Evolutionary conservation across 352 stramenopile genomes (phyloP).

Genomic region (Thalassiosira ordinaria): DNA sequence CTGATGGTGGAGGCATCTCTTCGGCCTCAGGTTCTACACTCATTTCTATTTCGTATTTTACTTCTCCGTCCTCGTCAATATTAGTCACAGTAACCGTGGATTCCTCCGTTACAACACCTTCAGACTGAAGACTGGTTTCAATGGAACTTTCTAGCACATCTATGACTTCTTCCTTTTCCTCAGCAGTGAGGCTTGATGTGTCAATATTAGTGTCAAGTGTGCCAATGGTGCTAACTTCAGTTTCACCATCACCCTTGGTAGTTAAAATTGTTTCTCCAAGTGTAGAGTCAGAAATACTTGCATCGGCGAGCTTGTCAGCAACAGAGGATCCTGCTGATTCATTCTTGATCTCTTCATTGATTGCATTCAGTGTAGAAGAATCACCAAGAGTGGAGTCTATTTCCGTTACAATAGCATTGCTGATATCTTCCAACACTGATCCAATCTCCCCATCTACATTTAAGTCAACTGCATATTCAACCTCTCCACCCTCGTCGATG

Average conservation of each 20-base stretch:
- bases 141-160: slow-evolving; percentile 15
- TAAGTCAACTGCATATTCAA: slow-evolving; percentile 13
- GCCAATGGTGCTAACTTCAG: not conserved
- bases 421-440: slow-evolving; percentile 1
- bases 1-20: not conserved
- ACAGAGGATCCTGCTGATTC: slow-evolving; percentile 18
- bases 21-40: not conserved
- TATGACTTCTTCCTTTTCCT: slow-evolving; percentile 17
- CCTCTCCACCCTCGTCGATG: slow-evolving; percentile 19
- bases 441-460: slow-evolving; percentile 13
- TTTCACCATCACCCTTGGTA: slow-evolving; percentile 1
- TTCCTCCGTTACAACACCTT: slow-evolving; percentile 13
- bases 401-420: not conserved
- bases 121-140: slow-evolving; percentile 14
- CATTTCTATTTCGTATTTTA: slow-evolving; percentile 25
- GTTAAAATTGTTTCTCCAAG: slow-evolving; percentile 12
- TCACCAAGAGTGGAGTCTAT: not conserved
- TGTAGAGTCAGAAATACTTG: slow-evolving; percentile 4
- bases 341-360: not conserved
- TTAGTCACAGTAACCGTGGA: slow-evolving; percentile 23
- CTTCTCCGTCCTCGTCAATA: slow-evolving; percentile 31
- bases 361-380: not conserved
- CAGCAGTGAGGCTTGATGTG: slow-evolving; percentile 3
- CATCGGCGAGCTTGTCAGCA: slow-evolving; percentile 3
- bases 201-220: slow-evolving; percentile 21